Percentiles rank a stretch among this genome's conserved stretches.
These are phyloP conservation scores for Blepharisma japonicum DNA, from an alignment of 73 alveolate genomes.

Conservation along the genomic window DNA sequence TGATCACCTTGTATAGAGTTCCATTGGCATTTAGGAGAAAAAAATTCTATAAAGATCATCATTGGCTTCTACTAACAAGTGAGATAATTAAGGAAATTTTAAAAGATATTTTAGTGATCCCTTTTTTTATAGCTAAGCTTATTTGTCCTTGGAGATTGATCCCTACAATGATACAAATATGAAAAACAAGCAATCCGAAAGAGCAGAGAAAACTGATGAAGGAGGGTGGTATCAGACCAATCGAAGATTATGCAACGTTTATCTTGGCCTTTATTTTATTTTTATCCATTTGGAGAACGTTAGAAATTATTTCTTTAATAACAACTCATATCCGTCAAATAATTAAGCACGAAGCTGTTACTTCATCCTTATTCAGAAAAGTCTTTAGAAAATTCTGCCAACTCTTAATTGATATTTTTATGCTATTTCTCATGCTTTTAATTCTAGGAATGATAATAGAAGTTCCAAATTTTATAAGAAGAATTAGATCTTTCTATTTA, in stretches of 20 bases:
- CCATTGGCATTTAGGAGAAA: background rate
- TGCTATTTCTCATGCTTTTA: slow-evolving; percentile 9
- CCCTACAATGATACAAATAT: background rate
- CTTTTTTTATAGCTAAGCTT: background rate
- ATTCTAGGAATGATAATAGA: background rate
- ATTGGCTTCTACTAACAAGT: background rate
- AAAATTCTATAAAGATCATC: background rate
- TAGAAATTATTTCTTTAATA: background rate
- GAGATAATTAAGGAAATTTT: background rate
- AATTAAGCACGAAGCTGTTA: background rate
- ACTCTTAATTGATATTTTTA: slow-evolving; percentile 3
- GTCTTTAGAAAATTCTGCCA: slow-evolving; percentile 19
- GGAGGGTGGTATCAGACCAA: background rate
- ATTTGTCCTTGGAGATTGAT: slow-evolving; percentile 1
- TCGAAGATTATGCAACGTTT: background rate
- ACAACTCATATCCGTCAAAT: slow-evolving; percentile 17
- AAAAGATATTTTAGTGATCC: slow-evolving; percentile 9
- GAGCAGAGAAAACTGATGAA: background rate
- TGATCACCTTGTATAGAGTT: background rate
- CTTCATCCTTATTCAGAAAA: background rate
- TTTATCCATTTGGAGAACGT: slow-evolving; percentile 8
- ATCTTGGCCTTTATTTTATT: background rate
- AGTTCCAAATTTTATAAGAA: background rate
- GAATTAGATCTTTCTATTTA: slow-evolving; percentile 8
- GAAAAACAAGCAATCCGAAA: background rate